A percentile compares a stretch with the other conserved stretches of the same genome.
Conservation (phyloP, 306 rosid genomes). For the Vachellia pachyceras region DNA sequence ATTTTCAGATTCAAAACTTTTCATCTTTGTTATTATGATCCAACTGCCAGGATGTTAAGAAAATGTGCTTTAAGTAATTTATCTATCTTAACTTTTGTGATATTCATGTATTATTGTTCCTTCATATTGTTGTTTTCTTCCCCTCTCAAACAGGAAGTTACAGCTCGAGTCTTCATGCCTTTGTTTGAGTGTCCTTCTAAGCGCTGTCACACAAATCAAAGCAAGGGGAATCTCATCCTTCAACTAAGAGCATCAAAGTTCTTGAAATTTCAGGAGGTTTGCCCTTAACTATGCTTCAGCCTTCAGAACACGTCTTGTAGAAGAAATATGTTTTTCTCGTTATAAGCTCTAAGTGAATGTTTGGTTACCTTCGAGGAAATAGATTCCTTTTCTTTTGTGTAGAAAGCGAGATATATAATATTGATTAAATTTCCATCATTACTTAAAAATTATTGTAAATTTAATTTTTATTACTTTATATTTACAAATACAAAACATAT, state of each 20-base stretch:
- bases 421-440: not conserved
- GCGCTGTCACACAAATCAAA: constrained; percentile 69
- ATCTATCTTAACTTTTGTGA: constrained; percentile 14
- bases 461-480: not conserved
- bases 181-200: constrained; percentile 86
- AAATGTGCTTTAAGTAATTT: constrained; percentile 1
- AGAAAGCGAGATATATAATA: not conserved
- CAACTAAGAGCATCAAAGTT: constrained; percentile 97
- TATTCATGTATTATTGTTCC: constrained; percentile 1
- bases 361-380: not conserved
- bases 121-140: constrained; percentile 31
- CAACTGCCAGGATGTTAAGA: constrained; percentile 1
- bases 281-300: constrained; percentile 23
- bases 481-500: not conserved
- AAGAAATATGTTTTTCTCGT: constrained; percentile 5
- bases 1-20: not conserved
- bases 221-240: constrained; percentile 85
- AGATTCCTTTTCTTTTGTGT: not conserved
- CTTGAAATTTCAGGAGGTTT: constrained; percentile 97
- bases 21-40: constrained; percentile 14
- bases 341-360: not conserved
- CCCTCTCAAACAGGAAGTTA: constrained; percentile 78
- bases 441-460: not conserved
- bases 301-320: constrained; percentile 17
- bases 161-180: constrained; percentile 97